A percentile compares a stretch with the other conserved stretches of the same genome.
Conservation (phyloP, 176 grass and related monocot species). For the Oryza punctata region DNA sequence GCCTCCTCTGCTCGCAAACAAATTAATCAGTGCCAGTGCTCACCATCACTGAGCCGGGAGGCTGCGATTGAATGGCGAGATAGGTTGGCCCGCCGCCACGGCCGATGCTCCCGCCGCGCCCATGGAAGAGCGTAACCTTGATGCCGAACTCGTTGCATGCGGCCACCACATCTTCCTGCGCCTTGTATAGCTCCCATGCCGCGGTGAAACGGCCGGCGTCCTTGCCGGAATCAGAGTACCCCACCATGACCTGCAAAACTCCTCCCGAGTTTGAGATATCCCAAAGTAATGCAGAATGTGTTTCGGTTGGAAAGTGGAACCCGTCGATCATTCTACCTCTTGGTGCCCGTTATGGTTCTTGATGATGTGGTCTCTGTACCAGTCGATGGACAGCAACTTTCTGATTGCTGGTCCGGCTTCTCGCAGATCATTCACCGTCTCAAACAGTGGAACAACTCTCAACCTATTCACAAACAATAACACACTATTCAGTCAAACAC, state of each 20-base stretch:
- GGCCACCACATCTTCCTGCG: conserved; percentile 78
- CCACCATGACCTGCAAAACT: conserved; percentile 81
- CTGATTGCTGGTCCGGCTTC: conserved; percentile 82
- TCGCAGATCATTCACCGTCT: conserved; percentile 95
- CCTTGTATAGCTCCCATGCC: conserved; percentile 95
- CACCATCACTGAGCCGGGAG: conserved; percentile 90
- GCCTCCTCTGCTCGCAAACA: too few relatives aligned
- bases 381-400: conserved; percentile 85
- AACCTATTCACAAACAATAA: conserved; percentile 55
- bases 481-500: not conserved
- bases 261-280: not conserved
- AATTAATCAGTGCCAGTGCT: not conserved
- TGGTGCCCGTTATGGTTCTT: conserved; percentile 88
- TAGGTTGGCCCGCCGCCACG: conserved; percentile 90
- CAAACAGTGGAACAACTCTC: conserved; percentile 93
- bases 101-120: conserved; percentile 86
- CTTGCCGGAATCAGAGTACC: conserved; percentile 97
- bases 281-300: not conserved
- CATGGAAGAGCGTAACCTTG: conserved; percentile 97
- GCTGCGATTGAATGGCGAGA: conserved; percentile 93
- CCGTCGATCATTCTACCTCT: conserved; percentile 52
- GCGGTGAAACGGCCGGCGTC: conserved; percentile 90
- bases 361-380: conserved; percentile 87
- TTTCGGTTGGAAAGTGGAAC: not conserved
- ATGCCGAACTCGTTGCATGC: conserved; percentile 86